Base-by-base conservation (phyloP, 805 yeast genomes). In the Schwanniomyces yamadae region DNA sequence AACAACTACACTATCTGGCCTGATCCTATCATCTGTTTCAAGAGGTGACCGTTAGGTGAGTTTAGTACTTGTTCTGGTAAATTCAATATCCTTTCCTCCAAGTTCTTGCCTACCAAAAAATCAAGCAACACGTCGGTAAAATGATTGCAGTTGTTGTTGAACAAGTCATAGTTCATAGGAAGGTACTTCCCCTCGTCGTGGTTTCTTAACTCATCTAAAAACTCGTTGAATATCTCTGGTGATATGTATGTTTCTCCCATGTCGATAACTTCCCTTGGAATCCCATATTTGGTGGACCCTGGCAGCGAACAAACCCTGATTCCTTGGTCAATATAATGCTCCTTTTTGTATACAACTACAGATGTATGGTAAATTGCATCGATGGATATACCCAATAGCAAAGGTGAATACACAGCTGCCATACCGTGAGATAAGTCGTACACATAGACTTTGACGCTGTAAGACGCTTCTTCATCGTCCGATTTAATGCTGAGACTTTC, bases 281-380 rank as follows among this genome's bases (percentile, higher is more conserved):
- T 34, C 0, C 88, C 88, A 44, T 78, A 77, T 46, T 79, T 78
- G 15, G 85, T 73, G 16, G 45, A 49, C 0, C 83, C 86, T 0
- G 84, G 78, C 1, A 37, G 36, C 9, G 49, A 38, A 3, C 43
- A 43, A 9, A 59, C 45, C 23, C 61, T 64, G 29, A 82, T 77
- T 11, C 85, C 86, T 25, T 70, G 71, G 39, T 82, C 84, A 34
- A 76, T 78, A 48, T 71, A 81, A 44, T 72, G 66, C 47, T 81
- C 88, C 34, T 61, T 63, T n/a, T 67, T 72, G 45, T 69, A 64
- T 13, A 74, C 66, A 8, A 78, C 78, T 1, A 79, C 73, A 2
- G 78, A 69, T 1, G 86, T 80, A 53, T 81, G 88, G 66, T 81
- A 82, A 5, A 81, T 70, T 10, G 86, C 88, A 19, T 80, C 84